Base-by-base conservation (phyloP, 1,284 basidiomycete genomes). In the Gastroboletus turbinatus region DNA sequence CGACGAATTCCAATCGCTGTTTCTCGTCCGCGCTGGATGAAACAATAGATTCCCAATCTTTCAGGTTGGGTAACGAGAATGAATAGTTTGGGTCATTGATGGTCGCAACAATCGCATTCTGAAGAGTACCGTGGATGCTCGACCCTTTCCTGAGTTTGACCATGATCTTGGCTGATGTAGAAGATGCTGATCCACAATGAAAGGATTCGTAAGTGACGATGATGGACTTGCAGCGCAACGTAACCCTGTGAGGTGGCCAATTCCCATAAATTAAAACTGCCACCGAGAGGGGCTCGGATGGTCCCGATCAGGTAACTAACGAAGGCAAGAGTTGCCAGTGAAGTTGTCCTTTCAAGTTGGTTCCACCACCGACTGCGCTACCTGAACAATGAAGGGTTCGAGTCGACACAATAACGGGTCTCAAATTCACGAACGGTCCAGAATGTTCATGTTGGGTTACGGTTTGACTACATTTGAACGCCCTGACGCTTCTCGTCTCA, bases 21-120 rank as follows among this genome's bases (percentile, higher is more conserved):
- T 70, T 71, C 58, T 72, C 68, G 29, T 56, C 56, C n/a, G 44
- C 46, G n/a, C 59, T 67, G 39, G 65, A 72, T 5, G 63, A 56
- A 19, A 72, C 63, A 2, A 71, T 6, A 10, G 68, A 61, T 19
- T 72, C 67, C 68, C 70, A 71, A 43, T 72, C 68, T n/a, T 55
- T 50, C 42, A 72, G 63, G 23, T 47, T 53, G 42, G 69, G 69
- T 16, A 69, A 53, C 23, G 68, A 63, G 53, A 72, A 67, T 3
- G 61, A 63, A 47, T 68, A 66, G 32, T 23, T 52, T 27, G 65
- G 58, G 38, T 70, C 68, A 33, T 72, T 69, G 6, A 71, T 70
- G 19, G 68, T 38, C 9, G 63, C 54, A 21, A 69, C 54, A 5
- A 70, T 33, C 13, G 63, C 57, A 13, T 56, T 61, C 53, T 72